Evolutionary conservation across 192 early-diverging fungal species (phyloP), one percentile per base, ranked within the genome.

Genomic region (Phycomyces nitens): DNA sequence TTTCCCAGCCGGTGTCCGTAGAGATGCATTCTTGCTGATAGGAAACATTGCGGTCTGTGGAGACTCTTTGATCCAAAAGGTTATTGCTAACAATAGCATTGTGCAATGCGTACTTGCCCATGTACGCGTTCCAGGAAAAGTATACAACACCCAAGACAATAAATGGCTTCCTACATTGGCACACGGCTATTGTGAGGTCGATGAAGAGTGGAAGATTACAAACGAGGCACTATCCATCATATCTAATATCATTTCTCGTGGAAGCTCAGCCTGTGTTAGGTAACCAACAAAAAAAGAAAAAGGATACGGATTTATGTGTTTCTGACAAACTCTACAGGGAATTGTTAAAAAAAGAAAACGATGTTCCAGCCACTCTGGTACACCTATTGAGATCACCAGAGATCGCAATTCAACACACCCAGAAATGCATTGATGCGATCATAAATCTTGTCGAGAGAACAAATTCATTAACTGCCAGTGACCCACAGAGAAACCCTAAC

Each of bases 201-300:
- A 24, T 5, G 72, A 69, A 24, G 73, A 75, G 41, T 75, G 73
- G 73, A 75, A 70, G 34, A 54, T 75, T 10, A 70, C 69, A 7
- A 56, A 29, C 10, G 73, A 75, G 29, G 60, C 73, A 1, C 24
- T 70, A 4, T 70, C 63, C 64, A 67, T 64, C 27, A 26, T 70
- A 20, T 62, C 58, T 42, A 75, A 75, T 56, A 18, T 75, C 4
- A 64, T 69, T 6, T 66, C 56, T 34, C 29, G 60, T 11, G 73
- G 64, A 15, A 60, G 41, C n/a, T 44, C 53, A 50, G 29, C 65
- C 10, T 56, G 40, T 34, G 52, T 75, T 40, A 40, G 59, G 73
- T 75, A 70, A 52, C n/a, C n/a, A n/a, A n/a, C n/a, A n/a, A n/a
- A n/a, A n/a, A 24, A 26, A 16, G n/a, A 50, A 29, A 11, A 38